These are phyloP conservation scores for Eucalyptus urophylla DNA, from an alignment of 345 rosid species.

Conservation along the genomic window DNA sequence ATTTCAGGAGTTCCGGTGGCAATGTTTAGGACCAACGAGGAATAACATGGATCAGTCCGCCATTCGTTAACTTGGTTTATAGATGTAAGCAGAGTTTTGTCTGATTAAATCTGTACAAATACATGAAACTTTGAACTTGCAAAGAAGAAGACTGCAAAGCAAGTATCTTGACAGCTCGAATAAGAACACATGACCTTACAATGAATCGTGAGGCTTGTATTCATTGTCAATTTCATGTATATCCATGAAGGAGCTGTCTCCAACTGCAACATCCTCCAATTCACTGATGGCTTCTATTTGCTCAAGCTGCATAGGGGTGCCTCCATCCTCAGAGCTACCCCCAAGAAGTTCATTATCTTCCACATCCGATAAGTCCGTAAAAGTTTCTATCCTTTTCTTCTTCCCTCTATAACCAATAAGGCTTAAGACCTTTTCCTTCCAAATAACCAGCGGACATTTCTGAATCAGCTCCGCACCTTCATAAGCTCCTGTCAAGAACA, in stretches of 20 bases:
- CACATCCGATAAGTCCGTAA: background rate
- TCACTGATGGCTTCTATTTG: background rate
- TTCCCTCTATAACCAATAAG: slow-evolving; percentile 9
- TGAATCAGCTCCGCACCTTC: slow-evolving; percentile 33
- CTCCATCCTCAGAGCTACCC: background rate
- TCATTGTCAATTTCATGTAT: slow-evolving; percentile 14
- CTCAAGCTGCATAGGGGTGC: background rate
- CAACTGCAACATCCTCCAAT: slow-evolving; percentile 9
- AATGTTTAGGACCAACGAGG: background rate
- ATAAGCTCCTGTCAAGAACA: slow-evolving; percentile 69
- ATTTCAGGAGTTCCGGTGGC: background rate
- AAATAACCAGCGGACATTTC: background rate
- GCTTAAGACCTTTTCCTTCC: background rate
- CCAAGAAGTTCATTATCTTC: slow-evolving; percentile 13
- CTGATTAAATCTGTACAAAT: background rate
- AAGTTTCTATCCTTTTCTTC: background rate
- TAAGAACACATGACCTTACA: background rate
- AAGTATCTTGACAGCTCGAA: background rate
- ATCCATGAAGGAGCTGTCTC: slow-evolving; percentile 31
- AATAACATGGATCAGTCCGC: background rate
- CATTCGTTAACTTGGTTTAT: background rate
- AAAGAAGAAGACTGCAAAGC: background rate
- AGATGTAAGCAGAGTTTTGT: background rate
- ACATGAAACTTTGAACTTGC: background rate
- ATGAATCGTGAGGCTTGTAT: background rate